phyloP scores from a whole-genome alignment of 139 green algal genomes.

The Micractinium conductrix region DNA sequence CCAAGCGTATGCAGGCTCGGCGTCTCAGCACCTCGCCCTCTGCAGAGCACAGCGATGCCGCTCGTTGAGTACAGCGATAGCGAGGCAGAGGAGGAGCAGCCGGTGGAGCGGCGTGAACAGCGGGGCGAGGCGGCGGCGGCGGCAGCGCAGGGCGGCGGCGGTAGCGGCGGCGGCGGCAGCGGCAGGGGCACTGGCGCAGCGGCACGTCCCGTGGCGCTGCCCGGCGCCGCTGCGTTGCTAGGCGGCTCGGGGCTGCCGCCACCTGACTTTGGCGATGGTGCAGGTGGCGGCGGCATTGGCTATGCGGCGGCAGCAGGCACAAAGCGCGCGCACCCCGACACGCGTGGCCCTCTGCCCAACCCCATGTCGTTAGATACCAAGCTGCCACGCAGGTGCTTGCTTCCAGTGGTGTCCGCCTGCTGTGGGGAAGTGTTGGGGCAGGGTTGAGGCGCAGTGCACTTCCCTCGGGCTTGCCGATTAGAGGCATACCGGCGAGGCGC shows the following conservation, averaged over 20 bases:
- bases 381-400: slow-evolving; percentile 14
- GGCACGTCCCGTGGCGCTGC: not conserved
- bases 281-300: not conserved
- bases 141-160: not conserved
- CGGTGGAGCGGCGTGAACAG: too few species aligned
- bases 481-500: not conserved
- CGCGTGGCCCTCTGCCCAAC: slow-evolving; percentile 19
- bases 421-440: not conserved
- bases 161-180: not conserved
- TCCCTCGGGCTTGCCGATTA: not conserved
- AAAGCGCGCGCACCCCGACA: slow-evolving; percentile 22
- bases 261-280: not conserved
- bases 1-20: too few species aligned
- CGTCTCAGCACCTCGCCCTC: too few species aligned
- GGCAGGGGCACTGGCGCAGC: not conserved
- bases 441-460: not conserved
- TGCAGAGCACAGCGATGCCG: too few species aligned
- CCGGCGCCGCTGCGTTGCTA: slow-evolving; percentile 10
- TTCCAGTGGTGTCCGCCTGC: too few species aligned
- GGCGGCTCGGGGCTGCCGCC: not conserved
- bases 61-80: too few species aligned
- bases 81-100: too few species aligned
- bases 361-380: slow-evolving; percentile 18
- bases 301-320: not conserved
- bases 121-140: not conserved